Conservation (phyloP, 257 asterid genomes). For the Cruciata laevipes region DNA sequence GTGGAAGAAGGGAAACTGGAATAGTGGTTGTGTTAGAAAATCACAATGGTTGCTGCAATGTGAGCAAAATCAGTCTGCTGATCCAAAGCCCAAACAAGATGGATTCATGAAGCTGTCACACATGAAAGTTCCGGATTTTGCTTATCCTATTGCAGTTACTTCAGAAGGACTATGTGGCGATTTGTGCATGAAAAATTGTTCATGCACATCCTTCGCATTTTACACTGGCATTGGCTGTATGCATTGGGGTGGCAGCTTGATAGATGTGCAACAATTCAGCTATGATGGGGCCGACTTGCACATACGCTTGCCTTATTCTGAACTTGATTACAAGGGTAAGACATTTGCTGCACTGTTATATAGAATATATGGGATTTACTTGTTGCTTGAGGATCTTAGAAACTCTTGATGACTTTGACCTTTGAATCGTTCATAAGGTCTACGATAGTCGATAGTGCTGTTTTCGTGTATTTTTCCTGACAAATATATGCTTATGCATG, state of each 20-base stretch:
- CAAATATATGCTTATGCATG: not conserved
- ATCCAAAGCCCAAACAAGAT: slow-evolving; percentile 25
- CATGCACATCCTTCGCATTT: slow-evolving; percentile 22
- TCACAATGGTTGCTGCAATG: slow-evolving; percentile 28
- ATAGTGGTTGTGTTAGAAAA: slow-evolving; percentile 47
- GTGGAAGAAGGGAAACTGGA: slow-evolving; percentile 51
- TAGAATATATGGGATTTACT: not conserved
- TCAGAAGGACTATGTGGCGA: slow-evolving; percentile 26
- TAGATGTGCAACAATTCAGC: slow-evolving; percentile 35
- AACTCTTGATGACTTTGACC: not conserved
- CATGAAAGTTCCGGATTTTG: slow-evolving; percentile 37
- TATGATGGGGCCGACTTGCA: slow-evolving; percentile 32
- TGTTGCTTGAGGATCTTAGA: not conserved
- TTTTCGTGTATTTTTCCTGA: not conserved
- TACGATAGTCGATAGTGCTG: not conserved
- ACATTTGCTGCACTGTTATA: not conserved
- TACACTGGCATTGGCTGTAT: slow-evolving; percentile 25
- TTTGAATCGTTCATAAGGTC: not conserved
- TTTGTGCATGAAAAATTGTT: slow-evolving; percentile 25
- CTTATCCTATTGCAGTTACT: slow-evolving; percentile 18
- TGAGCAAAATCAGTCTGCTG: slow-evolving; percentile 13
- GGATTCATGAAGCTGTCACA: slow-evolving; percentile 34
- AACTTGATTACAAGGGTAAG: slow-evolving; percentile 25
- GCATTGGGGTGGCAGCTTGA: slow-evolving; percentile 25
- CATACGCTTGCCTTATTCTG: slow-evolving; percentile 40